phyloP scores from a whole-genome alignment of 768 basidiomycete genomes.

The Sarcomyxa edulis region DNA sequence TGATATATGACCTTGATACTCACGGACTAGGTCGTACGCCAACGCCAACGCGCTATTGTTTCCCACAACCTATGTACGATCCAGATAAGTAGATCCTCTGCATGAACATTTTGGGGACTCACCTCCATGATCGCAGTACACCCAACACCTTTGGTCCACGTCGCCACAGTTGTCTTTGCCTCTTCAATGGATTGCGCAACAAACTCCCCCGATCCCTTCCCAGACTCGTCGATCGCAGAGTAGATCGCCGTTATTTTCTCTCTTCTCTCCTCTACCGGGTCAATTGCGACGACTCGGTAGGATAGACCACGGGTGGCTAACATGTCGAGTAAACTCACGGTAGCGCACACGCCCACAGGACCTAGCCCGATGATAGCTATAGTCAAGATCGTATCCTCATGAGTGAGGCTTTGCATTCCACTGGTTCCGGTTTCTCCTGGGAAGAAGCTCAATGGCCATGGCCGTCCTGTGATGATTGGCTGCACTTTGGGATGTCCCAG shows the following conservation, averaged over 20 bases:
- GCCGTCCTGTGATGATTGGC: constrained; percentile 49
- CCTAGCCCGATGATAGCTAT: constrained; percentile 72
- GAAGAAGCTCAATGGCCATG: constrained; percentile 52
- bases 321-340: constrained; percentile 58
- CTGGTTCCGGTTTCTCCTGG: constrained; percentile 14
- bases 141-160: constrained; percentile 54
- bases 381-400: constrained; percentile 48
- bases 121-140: constrained; percentile 70
- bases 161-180: constrained; percentile 40
- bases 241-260: constrained; percentile 59
- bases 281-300: constrained; percentile 60
- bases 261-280: constrained; percentile 51
- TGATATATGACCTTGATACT: too few species aligned
- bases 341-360: constrained; percentile 72
- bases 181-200: constrained; percentile 45
- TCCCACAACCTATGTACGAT: constrained; percentile 60
- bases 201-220: constrained; percentile 44
- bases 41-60: constrained; percentile 57
- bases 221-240: constrained; percentile 36
- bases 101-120: constrained; percentile 7
- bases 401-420: constrained; percentile 27
- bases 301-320: constrained; percentile 38
- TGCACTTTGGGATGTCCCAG: constrained; percentile 67
- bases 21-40: constrained; percentile 67
- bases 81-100: neutral